Conservation (phyloP, 345 rosid species). For the Gossypium turneri region DNA sequence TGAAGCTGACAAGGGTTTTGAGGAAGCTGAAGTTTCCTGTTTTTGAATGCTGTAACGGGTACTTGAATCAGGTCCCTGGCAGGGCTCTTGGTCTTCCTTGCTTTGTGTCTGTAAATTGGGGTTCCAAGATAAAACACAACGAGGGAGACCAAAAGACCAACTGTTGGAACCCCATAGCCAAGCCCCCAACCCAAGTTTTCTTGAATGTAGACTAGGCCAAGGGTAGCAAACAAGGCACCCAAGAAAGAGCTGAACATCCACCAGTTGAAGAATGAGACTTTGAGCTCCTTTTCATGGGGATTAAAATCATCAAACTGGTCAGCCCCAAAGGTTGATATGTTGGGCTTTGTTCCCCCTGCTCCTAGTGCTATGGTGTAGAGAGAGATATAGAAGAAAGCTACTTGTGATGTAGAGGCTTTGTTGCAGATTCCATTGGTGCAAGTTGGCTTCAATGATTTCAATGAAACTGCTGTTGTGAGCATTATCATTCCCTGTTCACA, state of each 20-base stretch:
- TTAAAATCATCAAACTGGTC: constrained; percentile 84
- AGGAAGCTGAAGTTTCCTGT: constrained; percentile 55
- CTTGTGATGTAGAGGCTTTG: constrained; percentile 65
- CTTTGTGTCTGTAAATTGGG: constrained; percentile 77
- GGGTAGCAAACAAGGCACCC: constrained; percentile 71
- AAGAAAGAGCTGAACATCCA: constrained; percentile 91
- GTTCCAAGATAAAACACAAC: constrained; percentile 73
- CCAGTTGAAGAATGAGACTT: constrained; percentile 91
- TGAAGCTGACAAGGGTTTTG: constrained; percentile 43
- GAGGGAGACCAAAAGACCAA: constrained; percentile 63
- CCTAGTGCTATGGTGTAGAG: constrained; percentile 79
- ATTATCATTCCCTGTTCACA: constrained; percentile 72
- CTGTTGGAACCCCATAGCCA: constrained; percentile 80
- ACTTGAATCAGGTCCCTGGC: constrained; percentile 58
- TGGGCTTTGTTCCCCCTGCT: constrained; percentile 89
- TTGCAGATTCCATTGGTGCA: constrained; percentile 64
- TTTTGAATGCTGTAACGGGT: constrained; percentile 50
- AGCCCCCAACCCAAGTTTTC: constrained; percentile 91
- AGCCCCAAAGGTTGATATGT: constrained; percentile 90
- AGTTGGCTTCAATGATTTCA: constrained; percentile 56
- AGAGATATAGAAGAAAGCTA: constrained; percentile 62
- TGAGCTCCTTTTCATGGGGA: constrained; percentile 53
- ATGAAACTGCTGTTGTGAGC: constrained; percentile 73
- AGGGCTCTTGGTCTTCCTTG: constrained; percentile 50
- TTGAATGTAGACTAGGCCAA: constrained; percentile 81